These are phyloP conservation scores for Geotrichum candidum DNA, from an alignment of 1,139 yeast species.

Conservation along the genomic window DNA sequence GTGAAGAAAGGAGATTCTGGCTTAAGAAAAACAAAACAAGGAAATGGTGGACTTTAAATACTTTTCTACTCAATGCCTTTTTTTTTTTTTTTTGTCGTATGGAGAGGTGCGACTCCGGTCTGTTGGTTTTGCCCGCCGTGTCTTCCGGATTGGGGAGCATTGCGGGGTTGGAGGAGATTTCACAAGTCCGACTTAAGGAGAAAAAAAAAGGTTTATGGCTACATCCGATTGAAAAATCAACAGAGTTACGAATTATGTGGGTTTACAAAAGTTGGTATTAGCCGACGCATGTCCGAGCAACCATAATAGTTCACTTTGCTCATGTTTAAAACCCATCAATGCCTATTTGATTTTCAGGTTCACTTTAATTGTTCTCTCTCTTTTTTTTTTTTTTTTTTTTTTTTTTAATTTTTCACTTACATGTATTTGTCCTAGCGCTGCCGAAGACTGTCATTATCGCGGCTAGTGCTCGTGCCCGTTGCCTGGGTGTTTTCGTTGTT, in stretches of 20 bases:
- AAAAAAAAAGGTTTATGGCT: neutral
- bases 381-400: neutral
- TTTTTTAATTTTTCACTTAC: neutral
- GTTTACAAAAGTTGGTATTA: neutral
- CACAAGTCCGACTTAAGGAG: neutral
- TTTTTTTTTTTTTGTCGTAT: neutral
- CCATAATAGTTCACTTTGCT: neutral
- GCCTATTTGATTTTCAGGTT: no score
- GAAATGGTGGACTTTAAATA: neutral
- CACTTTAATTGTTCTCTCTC: no score
- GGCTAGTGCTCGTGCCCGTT: constrained; percentile 15
- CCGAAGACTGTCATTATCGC: constrained; percentile 13
- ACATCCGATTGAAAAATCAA: neutral
- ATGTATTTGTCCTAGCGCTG: constrained; percentile 3
- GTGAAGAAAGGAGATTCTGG: neutral
- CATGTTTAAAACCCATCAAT: neutral
- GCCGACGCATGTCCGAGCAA: neutral
- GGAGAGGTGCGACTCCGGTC: neutral
- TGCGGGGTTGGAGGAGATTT: neutral
- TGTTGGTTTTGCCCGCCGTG: neutral
- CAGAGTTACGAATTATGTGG: neutral
- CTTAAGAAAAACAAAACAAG: neutral
- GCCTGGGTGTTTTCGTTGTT: constrained; percentile 37
- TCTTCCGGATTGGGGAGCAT: neutral
- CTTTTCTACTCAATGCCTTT: neutral